Evolutionary conservation across 176 grass and related monocot genomes (phyloP).

Genomic region (Lolium multiflorum): DNA sequence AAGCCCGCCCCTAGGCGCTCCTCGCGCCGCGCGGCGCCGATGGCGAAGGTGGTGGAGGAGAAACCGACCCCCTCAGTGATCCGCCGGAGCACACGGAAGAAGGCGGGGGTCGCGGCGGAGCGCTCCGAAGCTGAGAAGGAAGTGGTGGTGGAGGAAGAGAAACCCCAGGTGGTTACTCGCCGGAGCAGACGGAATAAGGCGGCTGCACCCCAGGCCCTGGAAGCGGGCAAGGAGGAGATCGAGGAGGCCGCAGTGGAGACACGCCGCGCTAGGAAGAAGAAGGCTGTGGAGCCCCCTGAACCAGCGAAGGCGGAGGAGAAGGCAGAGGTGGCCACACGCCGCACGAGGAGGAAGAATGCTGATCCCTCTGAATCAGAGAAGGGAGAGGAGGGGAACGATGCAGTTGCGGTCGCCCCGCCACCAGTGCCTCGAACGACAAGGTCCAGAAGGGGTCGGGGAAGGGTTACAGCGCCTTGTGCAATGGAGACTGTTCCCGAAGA

Average conservation of each 20-base stretch:
- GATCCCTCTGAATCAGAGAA: not conserved
- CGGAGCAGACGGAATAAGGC: conserved; percentile 20
- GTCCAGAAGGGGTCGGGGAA: conserved; percentile 30
- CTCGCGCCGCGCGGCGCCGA: conserved; percentile 3
- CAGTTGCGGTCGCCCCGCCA: not conserved
- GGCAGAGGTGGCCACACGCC: not conserved
- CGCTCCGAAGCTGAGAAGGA: conserved; percentile 2
- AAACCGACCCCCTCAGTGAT: not conserved
- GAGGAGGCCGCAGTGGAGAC: conserved; percentile 1
- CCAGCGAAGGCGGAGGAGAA: not conserved
- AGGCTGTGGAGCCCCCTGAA: conserved; percentile 21
- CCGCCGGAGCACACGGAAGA: conserved; percentile 38
- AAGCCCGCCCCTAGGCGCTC: conserved; percentile 38
- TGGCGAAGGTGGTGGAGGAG: conserved; percentile 19
- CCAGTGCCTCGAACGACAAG: conserved; percentile 29
- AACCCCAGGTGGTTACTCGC: conserved; percentile 4
- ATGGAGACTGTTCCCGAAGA: conserved; percentile 25
- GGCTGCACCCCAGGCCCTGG: not conserved
- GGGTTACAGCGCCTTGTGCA: conserved; percentile 16
- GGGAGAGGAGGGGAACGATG: conserved; percentile 4
- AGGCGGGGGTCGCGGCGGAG: conserved; percentile 3
- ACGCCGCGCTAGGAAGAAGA: not conserved
- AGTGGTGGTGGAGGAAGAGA: not conserved
- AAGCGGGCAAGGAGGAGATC: conserved; percentile 15
- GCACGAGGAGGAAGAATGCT: not conserved